A percentile compares a stretch with the other conserved stretches of the same genome.
Evolutionary conservation across 2,329 filamentous ascomycete genomes (phyloP).

Genomic region (Gaeumannomyces sp.): DNA sequence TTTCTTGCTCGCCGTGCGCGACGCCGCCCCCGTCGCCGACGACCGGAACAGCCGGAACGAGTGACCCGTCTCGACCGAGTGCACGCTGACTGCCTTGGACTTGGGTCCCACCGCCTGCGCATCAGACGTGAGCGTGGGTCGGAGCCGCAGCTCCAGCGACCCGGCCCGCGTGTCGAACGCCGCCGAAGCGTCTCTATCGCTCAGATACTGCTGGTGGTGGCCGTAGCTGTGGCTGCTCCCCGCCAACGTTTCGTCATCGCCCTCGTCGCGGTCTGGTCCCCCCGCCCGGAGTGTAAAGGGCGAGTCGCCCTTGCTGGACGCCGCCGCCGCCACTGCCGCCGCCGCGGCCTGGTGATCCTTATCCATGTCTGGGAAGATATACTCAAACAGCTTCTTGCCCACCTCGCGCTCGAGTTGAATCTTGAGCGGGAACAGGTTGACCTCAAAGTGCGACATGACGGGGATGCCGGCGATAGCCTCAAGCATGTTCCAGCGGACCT

Average conservation of each 20-base stretch:
- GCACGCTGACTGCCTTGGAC: conserved; percentile 43
- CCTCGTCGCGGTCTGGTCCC: conserved; percentile 34
- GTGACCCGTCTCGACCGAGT: conserved; percentile 38
- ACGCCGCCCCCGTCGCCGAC: conserved; percentile 29
- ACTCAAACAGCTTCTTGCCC: conserved; percentile 89
- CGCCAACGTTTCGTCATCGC: conserved; percentile 34
- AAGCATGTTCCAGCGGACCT: conserved; percentile 96
- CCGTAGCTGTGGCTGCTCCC: conserved; percentile 27
- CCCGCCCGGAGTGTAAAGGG: conserved; percentile 44
- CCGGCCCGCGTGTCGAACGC: conserved; percentile 59
- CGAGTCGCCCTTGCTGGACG: conserved; percentile 31
- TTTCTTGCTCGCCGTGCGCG: conserved; percentile 42
- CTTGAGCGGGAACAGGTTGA: conserved; percentile 86
- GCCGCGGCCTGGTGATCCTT: conserved; percentile 32
- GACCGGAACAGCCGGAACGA: conserved; percentile 48
- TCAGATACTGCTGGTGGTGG: conserved; percentile 16
- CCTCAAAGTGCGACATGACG: conserved; percentile 94
- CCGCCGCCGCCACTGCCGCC: conserved; percentile 4
- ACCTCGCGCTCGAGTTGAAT: conserved; percentile 90
- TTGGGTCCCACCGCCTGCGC: conserved; percentile 27
- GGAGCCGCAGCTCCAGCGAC: conserved; percentile 74
- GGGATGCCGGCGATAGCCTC: conserved; percentile 97
- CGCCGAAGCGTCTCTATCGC: conserved; percentile 31
- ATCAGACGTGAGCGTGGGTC: conserved; percentile 68
- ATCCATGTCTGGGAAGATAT: conserved; percentile 86